phyloP scores from a whole-genome alignment of 495 filamentous ascomycete species.

The Penicillium nucicola region DNA sequence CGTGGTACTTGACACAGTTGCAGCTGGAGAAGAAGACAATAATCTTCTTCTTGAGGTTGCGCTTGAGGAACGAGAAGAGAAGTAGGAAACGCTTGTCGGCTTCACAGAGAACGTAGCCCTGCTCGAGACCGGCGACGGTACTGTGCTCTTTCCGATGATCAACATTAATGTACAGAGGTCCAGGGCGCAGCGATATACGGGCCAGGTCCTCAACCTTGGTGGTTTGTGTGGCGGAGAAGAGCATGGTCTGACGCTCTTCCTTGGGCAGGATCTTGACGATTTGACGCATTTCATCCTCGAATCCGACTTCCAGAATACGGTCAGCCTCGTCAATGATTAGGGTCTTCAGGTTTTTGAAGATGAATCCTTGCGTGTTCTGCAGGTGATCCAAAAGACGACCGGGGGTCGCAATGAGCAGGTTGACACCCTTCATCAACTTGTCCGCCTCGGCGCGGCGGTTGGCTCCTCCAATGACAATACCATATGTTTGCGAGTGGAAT shows the following conservation, averaged over 20 bases:
- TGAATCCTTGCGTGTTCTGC: constrained; percentile 87
- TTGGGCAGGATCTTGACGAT: constrained; percentile 93
- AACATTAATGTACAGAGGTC: constrained; percentile 95
- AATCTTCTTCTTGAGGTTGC: constrained; percentile 87
- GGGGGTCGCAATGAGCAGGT: constrained; percentile 90
- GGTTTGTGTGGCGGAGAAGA: constrained; percentile 97
- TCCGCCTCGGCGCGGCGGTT: constrained; percentile 90
- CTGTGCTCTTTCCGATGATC: constrained; percentile 73
- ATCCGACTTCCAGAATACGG: constrained; percentile 92
- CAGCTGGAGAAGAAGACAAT: constrained; percentile 97
- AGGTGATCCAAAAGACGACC: constrained; percentile 91
- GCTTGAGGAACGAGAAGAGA: constrained; percentile 94
- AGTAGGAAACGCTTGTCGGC: constrained; percentile 91
- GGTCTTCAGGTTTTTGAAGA: constrained; percentile 88
- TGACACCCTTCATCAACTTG: constrained; percentile 91
- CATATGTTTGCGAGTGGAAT: constrained; percentile 86
- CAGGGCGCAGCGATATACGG: constrained; percentile 84
- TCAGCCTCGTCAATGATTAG: constrained; percentile 90
- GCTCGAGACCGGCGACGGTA: constrained; percentile 89
- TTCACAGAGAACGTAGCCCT: constrained; percentile 92
- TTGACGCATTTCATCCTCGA: constrained; percentile 97
- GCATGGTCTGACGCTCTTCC: constrained; percentile 88
- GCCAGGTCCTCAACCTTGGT: constrained; percentile 98
- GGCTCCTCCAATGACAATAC: constrained; percentile 93
- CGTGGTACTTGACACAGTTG: constrained; percentile 90